Evolutionary conservation across 2,329 filamentous ascomycete species (phyloP), one percentile per base, ranked within the genome.

Genomic region (Gnomoniopsis sp.): DNA sequence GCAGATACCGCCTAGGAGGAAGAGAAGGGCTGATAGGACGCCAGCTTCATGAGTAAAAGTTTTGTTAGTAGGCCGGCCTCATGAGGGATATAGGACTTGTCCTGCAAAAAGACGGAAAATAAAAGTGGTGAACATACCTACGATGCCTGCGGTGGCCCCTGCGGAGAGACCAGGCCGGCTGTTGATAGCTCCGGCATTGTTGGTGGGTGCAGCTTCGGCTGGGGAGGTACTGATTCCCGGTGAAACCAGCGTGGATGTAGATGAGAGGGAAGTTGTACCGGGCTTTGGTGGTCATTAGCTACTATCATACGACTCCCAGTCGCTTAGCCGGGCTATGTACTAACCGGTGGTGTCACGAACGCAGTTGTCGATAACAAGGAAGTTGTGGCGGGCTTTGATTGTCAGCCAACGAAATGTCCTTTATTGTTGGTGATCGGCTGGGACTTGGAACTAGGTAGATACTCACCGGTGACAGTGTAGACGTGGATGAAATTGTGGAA

Each of bases 81-180:
- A 17, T n/a, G 10, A 7, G 21, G 11, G 8, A 19, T 19, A n/a
- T n/a, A n/a, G n/a, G n/a, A n/a, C n/a, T n/a, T n/a, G n/a, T n/a
- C n/a, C n/a, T n/a, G n/a, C n/a, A n/a, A n/a, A n/a, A n/a, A n/a
- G n/a, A n/a, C n/a, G n/a, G n/a, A n/a, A n/a, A n/a, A n/a, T 22
- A 21, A 19, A 34, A 49, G 34, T 7, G 26, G 46, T 44, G 17
- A 49, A 56, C 53, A 30, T 30, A 30, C 26, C 46, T 36, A 56
- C 36, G 34, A 56, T 56, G 15, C 53, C 53, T 14, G 53, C 53
- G 38, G 49, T 49, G 10, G 53, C 41, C 21, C 44, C 53, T 15
- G 53, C 23, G 7, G 53, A 46, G 17, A 56, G 38, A 41, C 38
- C n/a, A 15, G 14, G 6, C 38, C 38, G 12, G 12, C 38, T 41